Evolutionary conservation across 225 moss, liverwort and hornwort species (phyloP), one percentile per base, ranked within the genome.

Genomic region (Bryoerythrophyllum caledonicum): DNA sequence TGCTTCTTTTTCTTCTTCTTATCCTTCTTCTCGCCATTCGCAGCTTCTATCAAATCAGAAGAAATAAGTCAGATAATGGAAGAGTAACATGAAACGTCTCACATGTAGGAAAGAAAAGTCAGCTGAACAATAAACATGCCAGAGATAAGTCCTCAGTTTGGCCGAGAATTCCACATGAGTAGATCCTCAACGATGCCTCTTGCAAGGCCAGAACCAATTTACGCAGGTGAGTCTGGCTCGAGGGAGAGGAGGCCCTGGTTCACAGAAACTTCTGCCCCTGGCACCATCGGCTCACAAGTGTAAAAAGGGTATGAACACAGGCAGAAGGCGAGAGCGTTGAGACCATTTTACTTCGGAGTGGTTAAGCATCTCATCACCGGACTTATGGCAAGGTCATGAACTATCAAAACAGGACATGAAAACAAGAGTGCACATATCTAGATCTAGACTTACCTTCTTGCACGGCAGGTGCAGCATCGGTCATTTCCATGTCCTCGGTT

Each of bases 321-420:
- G 64, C 60, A 48, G 57, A 68, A 60, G 46, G 68, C 21, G 1
- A 6, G 1, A 6, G 46, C 24, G 65, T 79, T 71, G 80, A 85
- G 85, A 80, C 58, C 85, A 76, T 82, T 72, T 76, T 75, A 78
- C 74, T 85, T 88, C 88, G 67, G 85, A 65, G 85, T 85, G 85
- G 88, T 88, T 85, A 88, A 88, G 88, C 88, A 76, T 88, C 76
- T 88, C 88, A 88, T 84, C 84, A 84, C 68, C 16, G 84, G 87
- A 87, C 82, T 88, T 56, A 1, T 46, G 38, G 7, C 9, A 38
- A 38, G 38, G 1, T 38, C 38, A 38, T 38, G 8, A 1, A 38
- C 38, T 38, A 10, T 8, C 9, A 38, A 38, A 10, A 38, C 38
- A 38, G 10, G 34, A 34, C 34, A 38, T 38, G 38, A 2, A 9